Evolutionary conservation across 1,139 yeast genomes (phyloP).

Genomic region (Geotrichum citri-aurantii): DNA sequence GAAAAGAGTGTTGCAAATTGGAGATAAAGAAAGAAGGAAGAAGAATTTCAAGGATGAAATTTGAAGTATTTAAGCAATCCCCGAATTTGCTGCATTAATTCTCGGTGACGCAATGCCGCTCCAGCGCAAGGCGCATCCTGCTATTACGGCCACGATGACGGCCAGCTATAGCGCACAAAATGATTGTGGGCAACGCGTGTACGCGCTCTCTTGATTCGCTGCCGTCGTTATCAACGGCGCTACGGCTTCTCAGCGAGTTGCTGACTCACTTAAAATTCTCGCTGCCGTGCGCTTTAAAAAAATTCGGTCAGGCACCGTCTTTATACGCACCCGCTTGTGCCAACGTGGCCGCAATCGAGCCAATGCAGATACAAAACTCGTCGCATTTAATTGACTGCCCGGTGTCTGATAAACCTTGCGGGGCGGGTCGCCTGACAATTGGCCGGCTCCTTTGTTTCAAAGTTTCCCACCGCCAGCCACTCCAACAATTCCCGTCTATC

Average conservation of each 20-base stretch:
- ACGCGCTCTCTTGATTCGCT: background rate
- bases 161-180: background rate
- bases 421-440: background rate
- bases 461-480: background rate
- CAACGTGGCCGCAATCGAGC: background rate
- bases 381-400: background rate
- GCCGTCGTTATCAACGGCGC: background rate
- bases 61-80: background rate
- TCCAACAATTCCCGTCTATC: background rate
- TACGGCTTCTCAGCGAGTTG: background rate
- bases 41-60: background rate
- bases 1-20: background rate
- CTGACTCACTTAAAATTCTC: background rate
- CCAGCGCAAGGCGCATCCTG: background rate
- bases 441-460: background rate
- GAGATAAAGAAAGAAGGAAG: background rate
- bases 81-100: background rate
- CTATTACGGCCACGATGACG: background rate
- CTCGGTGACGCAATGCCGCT: background rate
- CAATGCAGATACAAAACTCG: background rate
- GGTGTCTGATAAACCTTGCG: background rate
- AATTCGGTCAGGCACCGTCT: background rate
- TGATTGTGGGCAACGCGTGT: background rate
- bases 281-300: background rate
- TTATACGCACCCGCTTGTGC: background rate